Base-by-base conservation (phyloP, 805 yeast genomes). In the Komagataella ulmi region DNA sequence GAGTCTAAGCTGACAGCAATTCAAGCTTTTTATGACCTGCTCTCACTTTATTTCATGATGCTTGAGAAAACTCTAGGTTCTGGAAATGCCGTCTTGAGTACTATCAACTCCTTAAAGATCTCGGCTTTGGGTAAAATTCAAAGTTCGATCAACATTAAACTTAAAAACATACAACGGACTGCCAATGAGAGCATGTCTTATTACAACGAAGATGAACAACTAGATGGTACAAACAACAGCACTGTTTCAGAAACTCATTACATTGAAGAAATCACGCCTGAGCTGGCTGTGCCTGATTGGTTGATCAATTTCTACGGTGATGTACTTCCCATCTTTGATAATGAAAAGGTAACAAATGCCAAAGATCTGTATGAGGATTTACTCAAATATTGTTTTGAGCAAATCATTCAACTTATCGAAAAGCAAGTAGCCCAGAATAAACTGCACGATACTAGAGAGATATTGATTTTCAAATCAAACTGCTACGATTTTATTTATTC, bases 231-330 rank as follows among this genome's bases (percentile, higher is more conserved):
- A 30, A 14, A 30, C 40, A 10, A 10, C 40, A 30, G 10, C n/a
- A 3, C n/a, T 12, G 40, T 30, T 8, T 30, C 40, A 30, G 40
- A 30, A 30, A 30, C 40, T 8, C 40, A 55, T 65, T 61, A 66
- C 59, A 14, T 66, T 59, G 59, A 70, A 52, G 63, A 64, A 44
- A 54, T 74, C 17, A 63, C 69, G 50, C 74, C 74, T 24, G 87
- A 87, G 54, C 68, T 86, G 19, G 77, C 83, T 54, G 81, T 95
- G 3, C 96, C 97, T 0, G 95, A 86, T 54, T 90, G 95, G 89
- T 67, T 86, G 19, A 69, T 76, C 49, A 83, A 79, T n/a, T 80
- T 83, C 57, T 73, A 84, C 49, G 68, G 78, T 0, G 83, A 79
- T 14, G 69, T 85, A 24, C 70, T 83, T 52, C 79, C 79, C 1